phyloP scores from a whole-genome alignment of 129 eudicot genomes.

The Deinandra increscens region DNA sequence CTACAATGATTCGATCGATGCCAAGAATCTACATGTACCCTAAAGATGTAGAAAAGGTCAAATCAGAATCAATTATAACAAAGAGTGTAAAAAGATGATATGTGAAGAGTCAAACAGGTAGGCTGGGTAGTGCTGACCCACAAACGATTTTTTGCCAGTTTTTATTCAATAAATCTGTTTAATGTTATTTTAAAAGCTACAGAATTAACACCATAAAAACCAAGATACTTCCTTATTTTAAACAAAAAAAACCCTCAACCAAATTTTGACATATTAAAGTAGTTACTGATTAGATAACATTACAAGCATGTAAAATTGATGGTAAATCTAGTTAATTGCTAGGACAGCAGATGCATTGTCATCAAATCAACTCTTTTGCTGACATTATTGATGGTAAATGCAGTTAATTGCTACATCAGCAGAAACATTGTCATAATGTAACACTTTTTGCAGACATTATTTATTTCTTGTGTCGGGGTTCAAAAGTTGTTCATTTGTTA shows the following conservation, averaged over 20 bases:
- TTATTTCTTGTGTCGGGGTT: background rate
- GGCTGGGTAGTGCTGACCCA: background rate
- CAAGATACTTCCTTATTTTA: too few species aligned
- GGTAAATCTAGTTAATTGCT: too few species aligned
- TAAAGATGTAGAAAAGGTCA: constrained; percentile 26
- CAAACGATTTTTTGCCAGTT: background rate
- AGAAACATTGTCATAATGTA: too few species aligned
- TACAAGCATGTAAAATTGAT: too few species aligned
- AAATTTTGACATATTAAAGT: too few species aligned
- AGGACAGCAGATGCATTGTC: too few species aligned
- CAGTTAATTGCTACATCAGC: too few species aligned
- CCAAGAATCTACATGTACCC: constrained; percentile 76
- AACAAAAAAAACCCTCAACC: too few species aligned
- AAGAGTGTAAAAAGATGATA: background rate
- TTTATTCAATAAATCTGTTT: background rate
- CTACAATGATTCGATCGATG: constrained; percentile 41
- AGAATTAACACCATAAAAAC: too few species aligned
- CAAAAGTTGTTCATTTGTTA: background rate
- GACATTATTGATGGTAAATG: too few species aligned
- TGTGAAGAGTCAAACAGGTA: background rate
- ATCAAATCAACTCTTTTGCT: too few species aligned
- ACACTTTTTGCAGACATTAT: background rate
- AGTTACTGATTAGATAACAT: too few species aligned
- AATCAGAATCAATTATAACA: constrained; percentile 9
- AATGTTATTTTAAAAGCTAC: background rate